Percentiles rank a stretch among this genome's conserved stretches.
Evolutionary conservation across 345 rosid species (phyloP).

Genomic region (Salix arbutifolia): DNA sequence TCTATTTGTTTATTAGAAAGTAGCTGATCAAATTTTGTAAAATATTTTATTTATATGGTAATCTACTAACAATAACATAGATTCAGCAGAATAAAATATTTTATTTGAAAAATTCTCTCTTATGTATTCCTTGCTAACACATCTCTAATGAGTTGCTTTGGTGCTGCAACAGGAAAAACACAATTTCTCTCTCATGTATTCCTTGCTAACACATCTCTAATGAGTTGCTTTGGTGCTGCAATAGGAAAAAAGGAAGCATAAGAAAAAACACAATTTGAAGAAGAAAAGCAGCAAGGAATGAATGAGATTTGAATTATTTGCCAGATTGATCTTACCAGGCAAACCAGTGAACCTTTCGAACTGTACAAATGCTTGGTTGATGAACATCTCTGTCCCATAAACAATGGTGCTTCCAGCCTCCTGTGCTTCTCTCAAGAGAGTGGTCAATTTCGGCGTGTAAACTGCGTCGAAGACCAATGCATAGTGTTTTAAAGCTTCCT

Average conservation of each 20-base stretch:
- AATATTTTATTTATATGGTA: too few species aligned
- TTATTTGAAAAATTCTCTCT: neutral
- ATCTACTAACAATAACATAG: neutral
- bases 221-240: conserved; percentile 51
- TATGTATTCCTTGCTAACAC: conserved; percentile 40
- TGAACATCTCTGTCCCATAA: conserved; percentile 53
- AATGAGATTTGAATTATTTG: neutral
- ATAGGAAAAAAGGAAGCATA: neutral
- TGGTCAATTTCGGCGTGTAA: conserved; percentile 57
- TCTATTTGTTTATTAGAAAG: too few species aligned
- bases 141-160: conserved; percentile 46
- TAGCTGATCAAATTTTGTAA: too few species aligned
- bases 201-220: conserved; percentile 47
- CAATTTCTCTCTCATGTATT: too few species aligned
- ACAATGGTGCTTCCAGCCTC: conserved; percentile 49
- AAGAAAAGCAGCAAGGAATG: neutral
- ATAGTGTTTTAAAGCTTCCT: conserved; percentile 53
- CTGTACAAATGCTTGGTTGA: conserved; percentile 56
- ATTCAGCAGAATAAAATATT: neutral
- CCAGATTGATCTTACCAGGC: conserved; percentile 40
- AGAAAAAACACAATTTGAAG: neutral
- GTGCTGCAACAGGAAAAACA: conserved; percentile 36
- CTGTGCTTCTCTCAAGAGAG: conserved; percentile 52
- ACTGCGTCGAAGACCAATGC: conserved; percentile 54
- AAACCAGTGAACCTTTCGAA: conserved; percentile 56